Conservation (phyloP, 805 yeast genomes). For the Scheffersomyces coipomensis region DNA sequence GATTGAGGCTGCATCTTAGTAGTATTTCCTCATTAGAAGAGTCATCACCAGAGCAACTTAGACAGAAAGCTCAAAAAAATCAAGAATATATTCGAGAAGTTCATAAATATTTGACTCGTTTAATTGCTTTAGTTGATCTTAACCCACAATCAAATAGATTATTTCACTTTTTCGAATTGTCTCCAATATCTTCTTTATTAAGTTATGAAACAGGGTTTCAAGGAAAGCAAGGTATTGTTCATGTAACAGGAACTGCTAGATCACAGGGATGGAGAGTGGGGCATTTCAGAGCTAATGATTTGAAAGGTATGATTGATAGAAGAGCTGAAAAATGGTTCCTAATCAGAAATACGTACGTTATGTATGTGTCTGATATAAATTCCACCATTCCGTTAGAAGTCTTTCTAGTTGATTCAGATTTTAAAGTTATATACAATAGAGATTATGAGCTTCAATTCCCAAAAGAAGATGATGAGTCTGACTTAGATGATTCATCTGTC, state of each 20-base stretch:
- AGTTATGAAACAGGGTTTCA: conserved; percentile 78
- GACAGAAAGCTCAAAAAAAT: conserved; percentile 22
- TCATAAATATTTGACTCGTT: conserved; percentile 64
- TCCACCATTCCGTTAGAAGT: conserved; percentile 91
- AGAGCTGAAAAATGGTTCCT: conserved; percentile 92
- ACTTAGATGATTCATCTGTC: conserved; percentile 42
- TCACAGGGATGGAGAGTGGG: conserved; percentile 96
- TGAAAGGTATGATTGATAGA: conserved; percentile 84
- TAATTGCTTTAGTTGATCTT: conserved; percentile 59
- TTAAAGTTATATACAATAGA: conserved; percentile 55
- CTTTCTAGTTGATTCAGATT: conserved; percentile 79
- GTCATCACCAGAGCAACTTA: conserved; percentile 30
- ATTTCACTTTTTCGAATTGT: conserved; percentile 85
- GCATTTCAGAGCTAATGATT: conserved; percentile 75
- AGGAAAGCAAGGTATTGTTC: conserved; percentile 87
- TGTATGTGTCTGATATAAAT: conserved; percentile 81
- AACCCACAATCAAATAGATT: conserved; percentile 80
- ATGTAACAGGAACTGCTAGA: conserved; percentile 78
- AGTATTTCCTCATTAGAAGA: conserved; percentile 19
- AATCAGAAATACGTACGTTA: conserved; percentile 78
- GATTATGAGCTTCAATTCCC: conserved; percentile 17
- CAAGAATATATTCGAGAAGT: conserved; percentile 46
- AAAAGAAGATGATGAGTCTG: conserved; percentile 40
- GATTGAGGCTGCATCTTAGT: conserved; percentile 29
- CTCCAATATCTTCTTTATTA: conserved; percentile 81